These are phyloP conservation scores for Candida vaughaniae DNA, from an alignment of 805 yeast species.

Conservation along the genomic window DNA sequence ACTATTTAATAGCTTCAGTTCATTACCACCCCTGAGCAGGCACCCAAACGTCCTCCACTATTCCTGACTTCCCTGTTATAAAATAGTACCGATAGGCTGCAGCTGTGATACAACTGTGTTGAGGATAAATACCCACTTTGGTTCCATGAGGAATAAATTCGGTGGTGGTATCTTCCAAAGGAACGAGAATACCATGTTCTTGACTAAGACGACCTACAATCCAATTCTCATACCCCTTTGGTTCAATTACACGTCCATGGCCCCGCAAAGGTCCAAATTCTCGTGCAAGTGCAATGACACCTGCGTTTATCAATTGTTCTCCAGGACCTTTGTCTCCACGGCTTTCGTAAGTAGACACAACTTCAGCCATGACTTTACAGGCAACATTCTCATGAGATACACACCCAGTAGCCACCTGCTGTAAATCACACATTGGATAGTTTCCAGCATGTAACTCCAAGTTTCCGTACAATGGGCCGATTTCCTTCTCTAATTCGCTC, in stretches of 20 bases:
- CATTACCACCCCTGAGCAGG: conserved; percentile 42
- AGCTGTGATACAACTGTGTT: conserved; percentile 74
- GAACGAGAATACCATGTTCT: conserved; percentile 75
- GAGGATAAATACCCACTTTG: conserved; percentile 57
- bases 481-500: conserved; percentile 21
- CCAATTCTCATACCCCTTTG: conserved; percentile 54
- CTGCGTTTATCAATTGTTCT: conserved; percentile 67
- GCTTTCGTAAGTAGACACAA: conserved; percentile 52
- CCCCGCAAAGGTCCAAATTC: conserved; percentile 65
- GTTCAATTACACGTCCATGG: conserved; percentile 47
- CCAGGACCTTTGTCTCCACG: conserved; percentile 54
- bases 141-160: conserved; percentile 53
- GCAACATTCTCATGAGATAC: conserved; percentile 65
- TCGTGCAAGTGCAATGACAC: conserved; percentile 67
- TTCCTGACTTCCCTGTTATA: conserved; percentile 42
- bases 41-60: conserved; percentile 61
- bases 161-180: conserved; percentile 28
- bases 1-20: no score
- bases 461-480: conserved; percentile 32
- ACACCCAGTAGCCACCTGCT: conserved; percentile 71
- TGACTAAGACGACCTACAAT: conserved; percentile 66
- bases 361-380: conserved; percentile 55
- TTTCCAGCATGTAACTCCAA: conserved; percentile 83
- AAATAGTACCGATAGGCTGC: conserved; percentile 59
- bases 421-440: conserved; percentile 70